Conservation (phyloP, 2,329 filamentous ascomycete genomes). For the Tolypocladium tundrense region DNA sequence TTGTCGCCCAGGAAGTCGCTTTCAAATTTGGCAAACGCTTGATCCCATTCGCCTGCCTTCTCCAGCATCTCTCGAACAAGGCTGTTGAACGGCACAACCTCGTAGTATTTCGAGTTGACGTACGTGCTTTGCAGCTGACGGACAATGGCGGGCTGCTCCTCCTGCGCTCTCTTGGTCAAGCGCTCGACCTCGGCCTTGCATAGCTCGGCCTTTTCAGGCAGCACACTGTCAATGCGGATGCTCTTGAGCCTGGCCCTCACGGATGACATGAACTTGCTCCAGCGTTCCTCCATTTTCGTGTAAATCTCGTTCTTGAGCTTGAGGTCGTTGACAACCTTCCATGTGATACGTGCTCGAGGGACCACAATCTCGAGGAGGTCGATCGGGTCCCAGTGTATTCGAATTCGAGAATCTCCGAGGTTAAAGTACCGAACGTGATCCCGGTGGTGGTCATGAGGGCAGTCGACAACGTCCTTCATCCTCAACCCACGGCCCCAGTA, state of each 20-base stretch:
- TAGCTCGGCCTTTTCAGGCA: constrained; percentile 74
- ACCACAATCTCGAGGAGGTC: constrained; percentile 92
- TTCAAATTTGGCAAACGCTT: constrained; percentile 82
- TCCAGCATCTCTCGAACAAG: constrained; percentile 86
- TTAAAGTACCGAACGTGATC: constrained; percentile 93
- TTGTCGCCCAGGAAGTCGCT: constrained; percentile 92
- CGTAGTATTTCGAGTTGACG: constrained; percentile 89
- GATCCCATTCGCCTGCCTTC: constrained; percentile 88
- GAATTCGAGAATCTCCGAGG: constrained; percentile 71
- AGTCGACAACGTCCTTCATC: constrained; percentile 58
- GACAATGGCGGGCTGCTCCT: constrained; percentile 67
- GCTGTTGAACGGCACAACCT: constrained; percentile 86
- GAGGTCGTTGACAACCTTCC: constrained; percentile 94
- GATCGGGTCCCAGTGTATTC: constrained; percentile 87
- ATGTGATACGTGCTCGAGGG: constrained; percentile 79
- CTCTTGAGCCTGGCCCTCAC: constrained; percentile 75
- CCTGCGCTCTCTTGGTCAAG: constrained; percentile 67
- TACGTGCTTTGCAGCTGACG: constrained; percentile 81
- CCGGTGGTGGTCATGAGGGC: constrained; percentile 83
- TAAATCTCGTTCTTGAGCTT: constrained; percentile 90
- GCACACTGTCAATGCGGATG: constrained; percentile 84
- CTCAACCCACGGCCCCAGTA: constrained; percentile 88
- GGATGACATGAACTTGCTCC: constrained; percentile 79
- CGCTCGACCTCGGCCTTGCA: constrained; percentile 75
- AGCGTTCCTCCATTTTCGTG: constrained; percentile 66